phyloP scores from a whole-genome alignment of 2,329 filamentous ascomycete genomes.

The Aspergillus fumigatiaffinis region DNA sequence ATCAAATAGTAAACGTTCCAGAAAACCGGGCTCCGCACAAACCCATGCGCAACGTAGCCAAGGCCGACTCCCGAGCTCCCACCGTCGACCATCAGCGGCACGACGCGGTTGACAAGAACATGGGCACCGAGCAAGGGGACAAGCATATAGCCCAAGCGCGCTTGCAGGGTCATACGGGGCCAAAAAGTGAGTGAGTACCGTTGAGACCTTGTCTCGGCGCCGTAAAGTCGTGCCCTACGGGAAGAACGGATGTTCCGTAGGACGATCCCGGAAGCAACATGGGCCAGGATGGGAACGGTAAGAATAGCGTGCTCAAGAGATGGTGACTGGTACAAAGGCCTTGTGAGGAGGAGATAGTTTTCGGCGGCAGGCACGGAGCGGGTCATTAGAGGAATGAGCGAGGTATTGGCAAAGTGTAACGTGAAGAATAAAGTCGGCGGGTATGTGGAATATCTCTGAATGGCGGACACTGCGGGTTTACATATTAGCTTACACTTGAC shows the following conservation, averaged over 20 bases:
- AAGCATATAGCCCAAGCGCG: conserved; percentile 68
- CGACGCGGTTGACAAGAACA: conserved; percentile 67
- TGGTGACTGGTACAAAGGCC: conserved; percentile 86
- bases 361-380: conserved; percentile 71
- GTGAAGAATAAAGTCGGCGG: conserved; percentile 72
- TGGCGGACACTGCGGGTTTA: conserved; percentile 56
- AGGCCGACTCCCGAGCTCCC: conserved; percentile 83
- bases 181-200: conserved; percentile 49
- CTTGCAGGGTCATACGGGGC: conserved; percentile 68
- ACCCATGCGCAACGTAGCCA: conserved; percentile 79
- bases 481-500: not conserved
- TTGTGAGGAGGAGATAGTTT: conserved; percentile 81
- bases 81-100: conserved; percentile 74
- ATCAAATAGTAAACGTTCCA: conserved; percentile 67
- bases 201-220: conserved; percentile 59
- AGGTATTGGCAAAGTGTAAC: conserved; percentile 77
- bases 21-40: conserved; percentile 64
- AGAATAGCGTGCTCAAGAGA: conserved; percentile 77
- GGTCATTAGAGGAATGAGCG: conserved; percentile 71
- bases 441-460: conserved; percentile 89
- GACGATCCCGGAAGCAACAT: conserved; percentile 72
- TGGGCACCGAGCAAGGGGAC: conserved; percentile 65
- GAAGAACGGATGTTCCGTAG: conserved; percentile 71
- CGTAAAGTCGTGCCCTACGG: conserved; percentile 70
- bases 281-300: conserved; percentile 67